Conservation (phyloP, 129 eudicot species). For the Flaveria ramosissima region DNA sequence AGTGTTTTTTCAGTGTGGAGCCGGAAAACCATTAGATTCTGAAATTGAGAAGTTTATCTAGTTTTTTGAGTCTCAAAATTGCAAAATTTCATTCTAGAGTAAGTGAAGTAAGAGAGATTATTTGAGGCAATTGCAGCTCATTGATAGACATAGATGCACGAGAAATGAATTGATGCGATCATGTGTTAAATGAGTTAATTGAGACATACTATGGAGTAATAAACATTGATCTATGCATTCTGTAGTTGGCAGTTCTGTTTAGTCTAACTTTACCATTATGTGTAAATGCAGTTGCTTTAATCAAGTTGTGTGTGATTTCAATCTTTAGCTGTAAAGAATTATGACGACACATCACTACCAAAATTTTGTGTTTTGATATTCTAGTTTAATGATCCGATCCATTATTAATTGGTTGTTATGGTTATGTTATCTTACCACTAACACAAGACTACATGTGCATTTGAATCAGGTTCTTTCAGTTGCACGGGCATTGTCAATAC, state of each 20-base stretch:
- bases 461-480: slow-evolving; percentile 79
- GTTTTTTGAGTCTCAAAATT: not conserved
- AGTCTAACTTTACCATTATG: not conserved
- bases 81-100: not conserved
- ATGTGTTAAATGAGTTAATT: not conserved
- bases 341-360: not conserved
- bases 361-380: slow-evolving; percentile 9
- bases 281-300: slow-evolving; percentile 6
- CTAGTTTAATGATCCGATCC: not conserved
- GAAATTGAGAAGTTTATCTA: not conserved
- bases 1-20: not conserved
- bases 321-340: not conserved
- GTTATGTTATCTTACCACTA: slow-evolving; percentile 19
- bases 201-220: slow-evolving; percentile 7
- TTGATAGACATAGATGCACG: not conserved
- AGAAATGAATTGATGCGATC: not conserved
- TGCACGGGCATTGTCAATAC: slow-evolving; percentile 82
- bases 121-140: not conserved
- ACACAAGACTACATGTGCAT: not conserved
- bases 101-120: not conserved
- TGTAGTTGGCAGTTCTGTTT: not conserved
- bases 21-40: not conserved
- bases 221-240: slow-evolving; percentile 5
- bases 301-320: not conserved
- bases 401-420: not conserved